Conservation (phyloP, 768 basidiomycete species). For the Mycena capillaripes region DNA sequence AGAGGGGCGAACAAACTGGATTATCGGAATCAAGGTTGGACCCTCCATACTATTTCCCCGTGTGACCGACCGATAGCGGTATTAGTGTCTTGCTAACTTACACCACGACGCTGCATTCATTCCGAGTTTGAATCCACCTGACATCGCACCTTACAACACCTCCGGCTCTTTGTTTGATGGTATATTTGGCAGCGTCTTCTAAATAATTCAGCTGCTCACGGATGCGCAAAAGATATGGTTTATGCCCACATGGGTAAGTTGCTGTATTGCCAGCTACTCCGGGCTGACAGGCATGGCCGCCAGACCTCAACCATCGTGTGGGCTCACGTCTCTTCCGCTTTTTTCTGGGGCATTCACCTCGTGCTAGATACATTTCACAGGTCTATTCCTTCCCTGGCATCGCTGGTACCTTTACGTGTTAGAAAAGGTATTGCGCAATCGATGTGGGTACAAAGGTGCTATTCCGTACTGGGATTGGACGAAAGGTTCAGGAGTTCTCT, state of each 20-base stretch:
- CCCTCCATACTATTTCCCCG: background rate
- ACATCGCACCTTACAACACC: slow-evolving; percentile 36
- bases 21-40: slow-evolving; percentile 25
- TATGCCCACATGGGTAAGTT: slow-evolving; percentile 39
- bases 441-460: slow-evolving; percentile 38
- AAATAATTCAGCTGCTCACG: background rate
- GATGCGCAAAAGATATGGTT: slow-evolving; percentile 27
- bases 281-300: background rate
- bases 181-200: background rate
- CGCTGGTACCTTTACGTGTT: slow-evolving; percentile 38
- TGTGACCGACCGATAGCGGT: background rate
- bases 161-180: slow-evolving; percentile 41
- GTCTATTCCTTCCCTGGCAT: slow-evolving; percentile 43
- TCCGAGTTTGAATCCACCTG: slow-evolving; percentile 23
- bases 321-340: background rate
- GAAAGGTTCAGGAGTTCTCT: slow-evolving; percentile 16
- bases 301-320: slow-evolving; percentile 4
- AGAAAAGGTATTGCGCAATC: slow-evolving; percentile 30
- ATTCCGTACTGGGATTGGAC: slow-evolving; percentile 45
- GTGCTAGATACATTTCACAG: slow-evolving; percentile 42
- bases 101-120: slow-evolving; percentile 24
- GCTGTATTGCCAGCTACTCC: background rate
- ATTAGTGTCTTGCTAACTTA: slow-evolving; percentile 36
- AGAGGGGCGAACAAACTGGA: slow-evolving; percentile 13
- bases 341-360: background rate